Evolutionary conservation across 1,284 basidiomycete species (phyloP).

Genomic region (Leccinum insolens): DNA sequence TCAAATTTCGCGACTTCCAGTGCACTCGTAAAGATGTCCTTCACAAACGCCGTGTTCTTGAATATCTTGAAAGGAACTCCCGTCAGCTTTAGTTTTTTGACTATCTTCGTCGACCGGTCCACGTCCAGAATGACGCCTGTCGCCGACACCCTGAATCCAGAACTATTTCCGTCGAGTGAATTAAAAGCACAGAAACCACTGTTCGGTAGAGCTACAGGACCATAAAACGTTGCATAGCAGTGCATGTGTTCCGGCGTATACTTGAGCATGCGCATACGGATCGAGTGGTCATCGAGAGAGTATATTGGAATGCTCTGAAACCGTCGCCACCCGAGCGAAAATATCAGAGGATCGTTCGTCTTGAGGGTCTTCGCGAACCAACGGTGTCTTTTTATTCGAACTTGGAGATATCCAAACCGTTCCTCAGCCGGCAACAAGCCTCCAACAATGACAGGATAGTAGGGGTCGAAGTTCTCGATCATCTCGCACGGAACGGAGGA

Average conservation of each 20-base stretch:
- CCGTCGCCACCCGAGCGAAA: conserved; percentile 94
- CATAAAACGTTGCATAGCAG: conserved; percentile 94
- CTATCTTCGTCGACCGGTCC: conserved; percentile 90
- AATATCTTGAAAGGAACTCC: conserved; percentile 96
- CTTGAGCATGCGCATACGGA: conserved; percentile 99
- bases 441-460: conserved; percentile 90
- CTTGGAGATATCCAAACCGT: conserved; percentile 93
- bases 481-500: conserved; percentile 87
- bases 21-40: conserved; percentile 94
- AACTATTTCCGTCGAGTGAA: conserved; percentile 64
- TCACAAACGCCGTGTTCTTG: conserved; percentile 99
- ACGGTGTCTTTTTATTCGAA: conserved; percentile 94
- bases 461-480: conserved; percentile 91
- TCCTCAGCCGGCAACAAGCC: conserved; percentile 93
- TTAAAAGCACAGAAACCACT: conserved; percentile 99
- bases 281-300: conserved; percentile 94
- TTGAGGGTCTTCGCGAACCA: conserved; percentile 95
- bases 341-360: conserved; percentile 95
- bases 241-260: conserved; percentile 99
- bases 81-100: conserved; percentile 97
- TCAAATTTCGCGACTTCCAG: conserved; percentile 99
- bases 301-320: conserved; percentile 97
- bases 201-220: conserved; percentile 88
- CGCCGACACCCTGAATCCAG: conserved; percentile 89
- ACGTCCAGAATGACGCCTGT: conserved; percentile 93